Evolutionary conservation across 768 basidiomycete genomes (phyloP), one percentile per base, ranked within the genome.

Genomic region (Infundibulicybe gibba): DNA sequence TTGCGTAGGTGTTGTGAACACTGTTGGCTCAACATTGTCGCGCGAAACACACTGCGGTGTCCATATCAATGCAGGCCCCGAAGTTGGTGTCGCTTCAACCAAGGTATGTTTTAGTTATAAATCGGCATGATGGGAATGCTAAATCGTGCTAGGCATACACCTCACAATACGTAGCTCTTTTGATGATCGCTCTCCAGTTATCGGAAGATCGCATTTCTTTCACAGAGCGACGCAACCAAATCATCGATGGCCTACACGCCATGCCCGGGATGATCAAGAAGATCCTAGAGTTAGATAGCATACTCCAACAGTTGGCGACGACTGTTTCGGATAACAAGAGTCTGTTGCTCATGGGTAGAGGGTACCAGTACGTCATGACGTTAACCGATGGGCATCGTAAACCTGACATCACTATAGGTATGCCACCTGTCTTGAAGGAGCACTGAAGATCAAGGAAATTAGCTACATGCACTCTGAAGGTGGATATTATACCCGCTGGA

Each of bases 371-470:
- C 55, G 85, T 72, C 14, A 41, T 49, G 3, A 20, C 46, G 34
- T 13, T 15, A 10, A 25, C 20, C 21, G 5, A 32, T 11, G 6
- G 49, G 4, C 32, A 39, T 44, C 15, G 48, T 52, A 53, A 20
- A 52, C 19, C 19, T 43, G 9, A 5, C 19, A 20, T 47, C 1
- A 38, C 19, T 37, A 38, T 32, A 86, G 85, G 65, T 83, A 95
- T 56, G 97, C 97, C 6, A 99, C 97, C 6, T 98, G 95, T 68
- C 77, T 99, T 40, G 97, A 99, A 66, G 97, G 94, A 47, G 97
- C 97, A 6, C 72, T 99, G 59, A 99, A 99, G 77, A 98, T 99
- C 74, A 99, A 99, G 74, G 97, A 98, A 76, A 94, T 97, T 65
- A 90, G 89, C 47, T 97, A 97, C 71, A 86, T 90, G 80, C 85